Base-by-base conservation (phyloP, 352 stramenopile species). In the Phytophthora pinifolia region DNA sequence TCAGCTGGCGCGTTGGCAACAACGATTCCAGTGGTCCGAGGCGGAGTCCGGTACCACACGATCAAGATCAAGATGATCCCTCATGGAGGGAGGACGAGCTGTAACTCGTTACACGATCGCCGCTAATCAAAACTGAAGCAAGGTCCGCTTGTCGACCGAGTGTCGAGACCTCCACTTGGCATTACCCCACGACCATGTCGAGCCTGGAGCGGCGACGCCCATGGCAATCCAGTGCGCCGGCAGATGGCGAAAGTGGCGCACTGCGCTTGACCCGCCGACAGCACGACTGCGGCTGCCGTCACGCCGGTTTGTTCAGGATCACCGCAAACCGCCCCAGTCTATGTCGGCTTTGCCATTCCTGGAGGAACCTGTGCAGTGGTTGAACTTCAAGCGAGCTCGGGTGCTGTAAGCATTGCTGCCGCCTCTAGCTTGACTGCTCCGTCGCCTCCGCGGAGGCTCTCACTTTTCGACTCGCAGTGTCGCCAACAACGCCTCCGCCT, bases 391-490 rank as follows among this genome's bases (percentile, higher is more conserved):
- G 27, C 37, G 59, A 18, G 54, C 48, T 42, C 15, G 33, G 35
- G 35, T 66, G 46, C 34, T 33, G 13, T 58, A 46, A 62, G 54
- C 52, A 58, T 48, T 54, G 27, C 43, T 41, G 42, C 56, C 31
- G 44, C 48, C 50, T 62, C 37, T 14, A 9, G 9, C 43, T 45
- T 59, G 55, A 52, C 38, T 54, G 33, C 39, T 62, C 29, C 44
- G 30, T 41, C 38, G 53, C 34, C 44, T 20, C 42, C 12, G 20
- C 38, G 41, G 32, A 14, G 10, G 49, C 31, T 15, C 15, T 27
- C 59, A 67, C 41, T 67, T 67, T 54, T 53, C 52, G 35, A 63
- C 63, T 67, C 59, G 15, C 34, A 54, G 41, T 59, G 33, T 67
- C 41, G 53, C 33, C 7, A 34, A 32, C 59, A 51, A 32, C 14